Conservation (phyloP, 345 rosid species). For the Brassica carinata region DNA sequence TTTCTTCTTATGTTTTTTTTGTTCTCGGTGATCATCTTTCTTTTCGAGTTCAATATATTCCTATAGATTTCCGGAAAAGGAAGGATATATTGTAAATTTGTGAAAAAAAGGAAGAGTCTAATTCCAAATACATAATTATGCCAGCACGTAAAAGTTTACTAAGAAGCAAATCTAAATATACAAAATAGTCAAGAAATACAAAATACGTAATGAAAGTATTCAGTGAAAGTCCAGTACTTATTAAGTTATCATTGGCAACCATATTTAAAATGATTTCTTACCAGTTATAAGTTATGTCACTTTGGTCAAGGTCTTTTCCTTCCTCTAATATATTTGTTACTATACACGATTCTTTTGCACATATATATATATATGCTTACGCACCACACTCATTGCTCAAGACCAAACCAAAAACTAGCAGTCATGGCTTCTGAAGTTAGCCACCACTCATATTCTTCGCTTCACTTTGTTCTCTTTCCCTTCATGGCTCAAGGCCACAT, state of each 20-base stretch:
- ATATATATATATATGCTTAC: background rate
- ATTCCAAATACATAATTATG: background rate
- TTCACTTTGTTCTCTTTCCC: background rate
- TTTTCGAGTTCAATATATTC: background rate
- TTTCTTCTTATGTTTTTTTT: no score
- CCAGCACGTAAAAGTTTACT: background rate
- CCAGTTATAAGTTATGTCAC: background rate
- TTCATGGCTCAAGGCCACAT: slow-evolving; percentile 1
- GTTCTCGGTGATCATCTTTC: no score
- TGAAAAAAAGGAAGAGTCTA: background rate
- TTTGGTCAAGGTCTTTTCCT: background rate
- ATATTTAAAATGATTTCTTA: background rate
- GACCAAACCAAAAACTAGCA: background rate
- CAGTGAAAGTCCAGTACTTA: background rate
- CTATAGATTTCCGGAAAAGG: background rate
- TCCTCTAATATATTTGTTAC: background rate
- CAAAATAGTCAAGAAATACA: background rate
- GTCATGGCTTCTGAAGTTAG: slow-evolving; percentile 13
- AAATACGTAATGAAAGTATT: background rate
- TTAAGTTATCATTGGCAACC: background rate
- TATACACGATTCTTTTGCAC: background rate
- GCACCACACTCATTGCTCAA: background rate
- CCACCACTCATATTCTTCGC: background rate
- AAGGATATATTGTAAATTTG: background rate
- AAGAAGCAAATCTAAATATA: background rate